Evolutionary conservation across 2,329 filamentous ascomycete genomes (phyloP).

Genomic region (Cladosporium sp.): DNA sequence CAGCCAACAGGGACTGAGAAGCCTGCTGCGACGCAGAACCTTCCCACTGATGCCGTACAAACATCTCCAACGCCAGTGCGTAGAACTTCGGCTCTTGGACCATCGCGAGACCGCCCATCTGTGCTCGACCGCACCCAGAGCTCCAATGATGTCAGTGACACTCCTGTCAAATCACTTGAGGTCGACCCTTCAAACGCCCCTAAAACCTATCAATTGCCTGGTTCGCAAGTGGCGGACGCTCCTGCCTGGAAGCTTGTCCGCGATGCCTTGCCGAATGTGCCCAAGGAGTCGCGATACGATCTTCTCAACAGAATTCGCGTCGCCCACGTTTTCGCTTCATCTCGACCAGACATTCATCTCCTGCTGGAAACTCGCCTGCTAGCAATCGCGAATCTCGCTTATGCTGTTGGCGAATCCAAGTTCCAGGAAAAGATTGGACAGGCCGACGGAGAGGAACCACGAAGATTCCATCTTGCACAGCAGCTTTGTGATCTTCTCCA

Average conservation of each 20-base stretch:
- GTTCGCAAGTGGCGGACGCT: conserved; percentile 40
- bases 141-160: conserved; percentile 23
- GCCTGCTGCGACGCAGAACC: conserved; percentile 20
- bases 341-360: conserved; percentile 65
- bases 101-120: conserved; percentile 32
- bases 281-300: conserved; percentile 73
- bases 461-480: conserved; percentile 82
- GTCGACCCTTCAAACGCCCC: conserved; percentile 36
- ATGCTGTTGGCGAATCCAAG: conserved; percentile 76
- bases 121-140: conserved; percentile 22
- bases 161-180: conserved; percentile 26
- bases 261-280: conserved; percentile 55
- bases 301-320: conserved; percentile 76
- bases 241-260: conserved; percentile 41
- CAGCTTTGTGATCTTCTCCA: conserved; percentile 91
- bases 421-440: conserved; percentile 83
- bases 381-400: conserved; percentile 85
- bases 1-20: conserved; percentile 26
- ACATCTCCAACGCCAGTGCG: conserved; percentile 72
- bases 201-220: conserved; percentile 61
- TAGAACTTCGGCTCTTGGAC: conserved; percentile 54
- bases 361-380: conserved; percentile 72
- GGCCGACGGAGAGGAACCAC: conserved; percentile 83
- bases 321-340: conserved; percentile 71
- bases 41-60: conserved; percentile 45